phyloP scores from a whole-genome alignment of 2,329 filamentous ascomycete species.

The Alternaria sp. region DNA sequence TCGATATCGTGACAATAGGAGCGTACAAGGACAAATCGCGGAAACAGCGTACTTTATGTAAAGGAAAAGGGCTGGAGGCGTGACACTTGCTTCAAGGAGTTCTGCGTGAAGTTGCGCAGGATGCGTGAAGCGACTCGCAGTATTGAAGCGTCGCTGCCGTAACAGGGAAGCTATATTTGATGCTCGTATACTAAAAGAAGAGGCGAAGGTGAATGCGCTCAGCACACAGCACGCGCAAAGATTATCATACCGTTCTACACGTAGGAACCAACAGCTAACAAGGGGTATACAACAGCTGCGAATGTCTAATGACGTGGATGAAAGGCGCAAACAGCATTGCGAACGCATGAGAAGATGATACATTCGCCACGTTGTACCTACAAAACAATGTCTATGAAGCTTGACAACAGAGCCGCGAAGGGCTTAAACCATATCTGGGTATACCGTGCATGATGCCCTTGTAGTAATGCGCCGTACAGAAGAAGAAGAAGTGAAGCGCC shows the following conservation, averaged over 20 bases:
- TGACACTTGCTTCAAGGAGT: background rate
- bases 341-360: background rate
- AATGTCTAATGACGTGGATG: background rate
- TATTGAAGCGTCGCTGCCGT: background rate
- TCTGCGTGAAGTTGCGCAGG: background rate
- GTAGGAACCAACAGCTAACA: background rate
- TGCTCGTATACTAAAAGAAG: background rate
- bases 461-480: constrained; percentile 11
- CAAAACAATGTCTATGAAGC: background rate
- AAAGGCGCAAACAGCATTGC: background rate
- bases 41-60: background rate
- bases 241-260: background rate
- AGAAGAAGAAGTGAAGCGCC: background rate
- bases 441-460: constrained; percentile 16
- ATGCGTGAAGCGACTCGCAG: background rate
- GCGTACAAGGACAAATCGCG: background rate
- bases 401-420: constrained; percentile 1
- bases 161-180: background rate
- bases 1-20: background rate
- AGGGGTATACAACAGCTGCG: background rate
- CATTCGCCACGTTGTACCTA: constrained; percentile 4
- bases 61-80: background rate
- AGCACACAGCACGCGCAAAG: background rate
- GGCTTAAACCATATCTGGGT: constrained; percentile 13
- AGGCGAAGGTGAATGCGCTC: background rate